These are phyloP conservation scores for Malbranchea zuffiana DNA, from an alignment of 2,329 filamentous ascomycete species.

Conservation along the genomic window DNA sequence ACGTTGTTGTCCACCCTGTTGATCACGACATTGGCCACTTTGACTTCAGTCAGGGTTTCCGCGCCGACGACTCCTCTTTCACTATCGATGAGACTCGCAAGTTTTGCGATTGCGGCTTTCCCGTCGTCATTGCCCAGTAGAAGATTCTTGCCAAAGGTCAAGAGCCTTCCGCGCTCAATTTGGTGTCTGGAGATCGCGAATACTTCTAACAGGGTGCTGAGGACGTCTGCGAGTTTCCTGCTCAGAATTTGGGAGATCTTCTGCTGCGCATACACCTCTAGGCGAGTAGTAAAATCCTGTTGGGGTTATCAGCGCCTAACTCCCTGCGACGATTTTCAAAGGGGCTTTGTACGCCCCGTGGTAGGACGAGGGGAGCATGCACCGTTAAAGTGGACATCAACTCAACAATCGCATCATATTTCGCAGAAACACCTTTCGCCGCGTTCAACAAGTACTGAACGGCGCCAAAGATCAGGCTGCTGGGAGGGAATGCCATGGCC, in stretches of 20 bases:
- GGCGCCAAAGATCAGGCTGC: conserved; percentile 35
- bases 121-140: conserved; percentile 33
- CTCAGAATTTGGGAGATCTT: conserved; percentile 30
- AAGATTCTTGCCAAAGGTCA: conserved; percentile 34
- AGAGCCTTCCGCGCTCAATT: conserved; percentile 30
- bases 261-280: conserved; percentile 34
- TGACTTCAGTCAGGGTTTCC: conserved; percentile 26
- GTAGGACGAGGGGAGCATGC: no score
- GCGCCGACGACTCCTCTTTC: conserved; percentile 38
- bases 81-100: conserved; percentile 30
- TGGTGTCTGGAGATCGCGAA: conserved; percentile 35
- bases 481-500: conserved; percentile 33
- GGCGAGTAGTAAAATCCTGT: conserved; percentile 35
- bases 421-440: conserved; percentile 36
- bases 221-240: conserved; percentile 34
- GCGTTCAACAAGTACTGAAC: conserved; percentile 29
- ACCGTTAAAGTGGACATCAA: no score
- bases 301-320: background rate
- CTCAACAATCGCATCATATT: conserved; percentile 38
- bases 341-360: no score
- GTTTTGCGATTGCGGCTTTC: conserved; percentile 31
- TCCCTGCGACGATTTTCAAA: no score
- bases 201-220: conserved; percentile 38
- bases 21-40: no score
- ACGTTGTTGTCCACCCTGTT: conserved; percentile 11